These are phyloP conservation scores for Ligustrum vulgare DNA, from an alignment of 257 asterid genomes.

Conservation along the genomic window DNA sequence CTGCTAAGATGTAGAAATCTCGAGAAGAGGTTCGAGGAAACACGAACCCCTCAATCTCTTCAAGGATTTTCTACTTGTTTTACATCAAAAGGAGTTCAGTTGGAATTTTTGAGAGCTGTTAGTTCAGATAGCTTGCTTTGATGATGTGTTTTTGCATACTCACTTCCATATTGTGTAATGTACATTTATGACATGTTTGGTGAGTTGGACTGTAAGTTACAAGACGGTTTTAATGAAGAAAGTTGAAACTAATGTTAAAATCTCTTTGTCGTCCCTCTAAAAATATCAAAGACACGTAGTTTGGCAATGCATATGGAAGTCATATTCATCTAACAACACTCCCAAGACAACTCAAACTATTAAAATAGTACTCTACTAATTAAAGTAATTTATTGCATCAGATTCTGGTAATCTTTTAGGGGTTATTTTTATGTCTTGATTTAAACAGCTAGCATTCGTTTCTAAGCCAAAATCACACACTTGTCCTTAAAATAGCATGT, in stretches of 20 bases:
- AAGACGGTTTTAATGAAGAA: neutral
- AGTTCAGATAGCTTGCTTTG: conserved; percentile 10
- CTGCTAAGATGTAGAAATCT: too few species aligned
- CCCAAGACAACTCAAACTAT: neutral
- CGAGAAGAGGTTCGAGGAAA: neutral
- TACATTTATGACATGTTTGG: neutral
- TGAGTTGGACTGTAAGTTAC: neutral
- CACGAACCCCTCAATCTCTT: neutral
- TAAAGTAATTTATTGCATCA: neutral
- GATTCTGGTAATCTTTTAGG: neutral
- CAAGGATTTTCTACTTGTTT: conserved; percentile 7
- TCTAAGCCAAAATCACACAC: neutral
- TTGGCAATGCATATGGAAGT: neutral
- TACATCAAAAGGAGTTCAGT: neutral
- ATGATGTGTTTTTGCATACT: conserved; percentile 17
- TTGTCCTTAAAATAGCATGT: neutral
- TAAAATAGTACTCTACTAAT: neutral
- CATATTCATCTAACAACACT: neutral
- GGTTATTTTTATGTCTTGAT: too few species aligned
- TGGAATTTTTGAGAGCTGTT: conserved; percentile 20
- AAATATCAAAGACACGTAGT: neutral
- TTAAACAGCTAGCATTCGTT: neutral
- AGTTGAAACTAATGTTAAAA: neutral
- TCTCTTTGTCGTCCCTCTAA: too few species aligned
- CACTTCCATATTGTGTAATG: neutral